These are phyloP conservation scores for Sistotremastrum niveocremeum DNA, from an alignment of 768 basidiomycete genomes.

Conservation along the genomic window DNA sequence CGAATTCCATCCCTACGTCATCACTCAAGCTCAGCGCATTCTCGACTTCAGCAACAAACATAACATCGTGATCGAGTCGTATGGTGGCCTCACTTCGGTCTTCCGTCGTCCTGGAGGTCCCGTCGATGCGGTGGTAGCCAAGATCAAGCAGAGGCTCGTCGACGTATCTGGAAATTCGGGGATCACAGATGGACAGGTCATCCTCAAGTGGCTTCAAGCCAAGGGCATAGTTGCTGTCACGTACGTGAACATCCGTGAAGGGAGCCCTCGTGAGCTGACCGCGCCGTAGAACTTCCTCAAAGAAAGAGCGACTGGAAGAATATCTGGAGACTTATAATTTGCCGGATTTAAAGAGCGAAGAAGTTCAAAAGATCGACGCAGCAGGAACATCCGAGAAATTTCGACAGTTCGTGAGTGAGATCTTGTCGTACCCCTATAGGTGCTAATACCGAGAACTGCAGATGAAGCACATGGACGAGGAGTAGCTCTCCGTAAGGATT, in stretches of 20 bases:
- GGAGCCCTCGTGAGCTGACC: too few relatives aligned
- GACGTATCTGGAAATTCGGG: slow-evolving; percentile 5
- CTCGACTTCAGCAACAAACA: slow-evolving; percentile 22
- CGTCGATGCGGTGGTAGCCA: slow-evolving; percentile 23
- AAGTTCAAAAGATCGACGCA: too few relatives aligned
- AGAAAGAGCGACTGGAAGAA: too few relatives aligned
- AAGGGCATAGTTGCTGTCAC: slow-evolving; percentile 20
- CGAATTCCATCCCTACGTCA: slow-evolving; percentile 42
- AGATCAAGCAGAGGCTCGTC: slow-evolving; percentile 16
- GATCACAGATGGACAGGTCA: slow-evolving; percentile 17
- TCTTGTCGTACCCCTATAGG: too few relatives aligned
- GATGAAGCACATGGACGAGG: too few relatives aligned
- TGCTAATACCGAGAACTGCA: too few relatives aligned
- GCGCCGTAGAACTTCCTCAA: too few relatives aligned
- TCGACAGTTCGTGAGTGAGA: too few relatives aligned
- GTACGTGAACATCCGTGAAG: slow-evolving; percentile 10
- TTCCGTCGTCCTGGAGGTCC: slow-evolving; percentile 40
- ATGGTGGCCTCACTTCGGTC: slow-evolving; percentile 31
- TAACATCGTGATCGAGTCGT: slow-evolving; percentile 27
- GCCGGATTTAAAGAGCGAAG: too few relatives aligned
- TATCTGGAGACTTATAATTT: too few relatives aligned
- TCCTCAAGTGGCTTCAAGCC: slow-evolving; percentile 18
- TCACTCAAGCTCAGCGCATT: slow-evolving; percentile 20
- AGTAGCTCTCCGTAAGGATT: too few relatives aligned
- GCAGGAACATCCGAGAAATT: too few relatives aligned